Evolutionary conservation across 2,329 filamentous ascomycete species (phyloP).

Genomic region (Trichoderma guizhouense): DNA sequence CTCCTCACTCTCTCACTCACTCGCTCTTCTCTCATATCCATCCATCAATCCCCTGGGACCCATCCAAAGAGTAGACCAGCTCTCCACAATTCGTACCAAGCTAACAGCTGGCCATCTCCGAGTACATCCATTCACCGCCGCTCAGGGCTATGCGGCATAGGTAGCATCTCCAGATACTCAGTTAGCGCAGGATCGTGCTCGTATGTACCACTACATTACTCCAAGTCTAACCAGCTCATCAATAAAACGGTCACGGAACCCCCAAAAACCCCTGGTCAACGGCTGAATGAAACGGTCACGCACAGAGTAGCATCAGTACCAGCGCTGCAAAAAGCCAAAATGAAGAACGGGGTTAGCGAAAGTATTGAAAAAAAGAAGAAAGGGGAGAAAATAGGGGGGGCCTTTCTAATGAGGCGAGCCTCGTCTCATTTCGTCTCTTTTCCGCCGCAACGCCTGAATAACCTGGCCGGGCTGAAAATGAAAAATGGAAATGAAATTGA

Average conservation of each 20-base stretch:
- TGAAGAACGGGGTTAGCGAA: background rate
- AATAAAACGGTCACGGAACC: background rate
- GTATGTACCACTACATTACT: background rate
- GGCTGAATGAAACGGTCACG: slow-evolving; percentile 3
- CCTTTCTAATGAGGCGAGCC: background rate
- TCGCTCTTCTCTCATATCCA: background rate
- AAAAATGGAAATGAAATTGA: background rate
- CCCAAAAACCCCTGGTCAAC: background rate
- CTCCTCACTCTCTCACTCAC: background rate
- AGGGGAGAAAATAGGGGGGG: background rate
- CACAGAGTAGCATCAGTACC: background rate
- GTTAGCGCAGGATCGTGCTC: background rate
- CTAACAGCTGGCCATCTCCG: background rate
- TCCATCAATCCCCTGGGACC: background rate
- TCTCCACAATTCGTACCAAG: background rate
- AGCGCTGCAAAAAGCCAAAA: background rate
- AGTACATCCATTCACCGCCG: background rate
- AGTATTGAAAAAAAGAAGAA: background rate
- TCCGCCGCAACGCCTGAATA: background rate
- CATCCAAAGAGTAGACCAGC: background rate
- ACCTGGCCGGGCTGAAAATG: background rate
- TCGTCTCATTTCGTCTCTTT: slow-evolving; percentile 12
- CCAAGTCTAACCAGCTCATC: background rate
- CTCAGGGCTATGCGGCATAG: background rate
- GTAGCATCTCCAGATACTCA: background rate